Evolutionary conservation across 2,329 filamentous ascomycete genomes (phyloP), one percentile per base, ranked within the genome.

Genomic region (Teratosphaeria pseudoeucalypti): DNA sequence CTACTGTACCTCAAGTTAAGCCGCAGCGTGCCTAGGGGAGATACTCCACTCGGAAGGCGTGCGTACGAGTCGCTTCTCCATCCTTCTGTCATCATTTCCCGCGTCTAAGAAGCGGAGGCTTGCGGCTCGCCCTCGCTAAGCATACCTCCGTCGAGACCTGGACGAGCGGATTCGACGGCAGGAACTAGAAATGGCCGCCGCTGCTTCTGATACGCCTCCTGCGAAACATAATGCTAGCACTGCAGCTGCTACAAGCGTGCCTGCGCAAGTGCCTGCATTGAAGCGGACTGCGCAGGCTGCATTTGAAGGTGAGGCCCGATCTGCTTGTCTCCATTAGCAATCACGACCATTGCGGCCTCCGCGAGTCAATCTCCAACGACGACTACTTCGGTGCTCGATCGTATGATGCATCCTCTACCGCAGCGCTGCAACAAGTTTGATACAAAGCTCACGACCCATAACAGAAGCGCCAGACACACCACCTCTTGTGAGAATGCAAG

Each of bases 281-380:
- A 74, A 72, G 63, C 68, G 69, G 61, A 74, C 70, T 62, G 70
- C 73, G 47, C 72, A 73, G 65, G 69, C 72, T 57, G 73, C 74
- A 63, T 75, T 76, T 64, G 74, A 77, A 62, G 70, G 71, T 72
- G 59, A 64, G 68, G 64, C 12, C 37, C 37, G 16, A 16, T 14
- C 11, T n/a, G 37, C 32, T 58, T 43, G 47, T 49, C 43, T 19
- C 5, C 16, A 49, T 49, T 19, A 26, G n/a, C 9, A 16, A 10
- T 49, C 43, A 49, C 16, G 16, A n/a, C 52, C 27, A 49, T 54
- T 59, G 4, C 52, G 43, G 32, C 29, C 37, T 43, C 37, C 37
- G 37, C 37, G 7, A 32, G 29, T 32, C 29, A 7, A 32, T 32
- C 29, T 32, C 29, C 29, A 2, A 43, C 37, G 37, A 6, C 37